Percentiles rank a stretch among this genome's conserved stretches.
Conservation (phyloP, 2,329 filamentous ascomycete species). For the Knufia petricola region DNA sequence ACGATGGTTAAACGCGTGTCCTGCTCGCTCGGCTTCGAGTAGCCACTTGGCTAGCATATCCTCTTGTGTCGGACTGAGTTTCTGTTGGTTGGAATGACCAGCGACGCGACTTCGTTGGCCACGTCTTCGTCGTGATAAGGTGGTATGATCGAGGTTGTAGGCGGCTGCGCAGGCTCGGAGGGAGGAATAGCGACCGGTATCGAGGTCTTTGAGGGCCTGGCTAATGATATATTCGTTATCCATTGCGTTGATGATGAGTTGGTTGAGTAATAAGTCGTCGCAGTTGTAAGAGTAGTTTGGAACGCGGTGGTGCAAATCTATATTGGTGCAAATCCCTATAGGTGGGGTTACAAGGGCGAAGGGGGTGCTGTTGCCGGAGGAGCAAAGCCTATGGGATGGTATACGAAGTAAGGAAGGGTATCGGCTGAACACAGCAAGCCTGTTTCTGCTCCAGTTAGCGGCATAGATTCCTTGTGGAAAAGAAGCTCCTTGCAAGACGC, state of each 20-base stretch:
- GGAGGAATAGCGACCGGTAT: constrained; percentile 1
- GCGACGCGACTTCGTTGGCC: background rate
- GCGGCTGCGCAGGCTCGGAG: background rate
- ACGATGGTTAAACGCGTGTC: constrained; percentile 3
- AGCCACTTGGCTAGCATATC: background rate
- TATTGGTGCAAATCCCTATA: no score
- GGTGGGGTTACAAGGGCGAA: background rate
- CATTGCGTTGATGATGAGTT: no score
- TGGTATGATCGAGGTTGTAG: background rate
- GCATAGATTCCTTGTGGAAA: no score
- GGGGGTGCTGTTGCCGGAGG: no score
- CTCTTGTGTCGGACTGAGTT: background rate
- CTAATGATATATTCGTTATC: background rate
- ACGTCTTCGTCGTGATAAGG: background rate
- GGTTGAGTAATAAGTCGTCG: no score
- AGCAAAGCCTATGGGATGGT: no score
- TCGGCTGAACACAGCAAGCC: no score
- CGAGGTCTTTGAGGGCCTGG: constrained; percentile 1
- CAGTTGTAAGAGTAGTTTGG: no score
- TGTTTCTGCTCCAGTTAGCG: no score
- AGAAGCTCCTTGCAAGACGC: no score
- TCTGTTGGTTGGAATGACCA: background rate
- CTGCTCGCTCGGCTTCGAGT: constrained; percentile 1
- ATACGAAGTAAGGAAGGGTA: no score
- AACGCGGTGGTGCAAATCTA: background rate